Conservation (phyloP, 2,329 filamentous ascomycete genomes). For the Seiridium cupressi region DNA sequence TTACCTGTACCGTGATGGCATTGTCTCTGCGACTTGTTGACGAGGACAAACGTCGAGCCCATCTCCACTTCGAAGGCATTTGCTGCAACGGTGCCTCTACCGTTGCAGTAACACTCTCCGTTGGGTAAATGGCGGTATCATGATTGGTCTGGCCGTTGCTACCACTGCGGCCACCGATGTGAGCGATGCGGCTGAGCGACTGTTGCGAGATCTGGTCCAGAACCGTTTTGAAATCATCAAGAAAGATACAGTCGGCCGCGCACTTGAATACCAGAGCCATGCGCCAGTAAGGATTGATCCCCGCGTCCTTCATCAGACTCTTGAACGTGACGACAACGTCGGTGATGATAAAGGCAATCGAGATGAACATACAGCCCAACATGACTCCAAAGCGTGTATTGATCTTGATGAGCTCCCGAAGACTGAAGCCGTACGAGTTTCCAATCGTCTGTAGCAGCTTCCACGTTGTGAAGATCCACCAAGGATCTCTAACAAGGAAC, state of each 20-base stretch:
- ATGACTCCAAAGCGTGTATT: conserved; percentile 65
- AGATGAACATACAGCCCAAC: conserved; percentile 58
- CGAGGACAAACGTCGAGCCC: not conserved
- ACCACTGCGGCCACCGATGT: not conserved
- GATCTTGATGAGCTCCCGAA: conserved; percentile 45
- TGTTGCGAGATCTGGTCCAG: conserved; percentile 29
- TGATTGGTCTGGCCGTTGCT: not conserved
- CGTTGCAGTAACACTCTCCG: not conserved
- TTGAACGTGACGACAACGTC: conserved; percentile 58
- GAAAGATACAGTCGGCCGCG: conserved; percentile 63
- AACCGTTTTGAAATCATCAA: conserved; percentile 67
- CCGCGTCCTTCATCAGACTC: conserved; percentile 26
- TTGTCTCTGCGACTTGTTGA: not conserved
- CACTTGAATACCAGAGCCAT: conserved; percentile 65
- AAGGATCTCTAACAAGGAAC: conserved; percentile 62
- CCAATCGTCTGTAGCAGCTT: conserved; percentile 60
- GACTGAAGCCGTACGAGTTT: conserved; percentile 2
- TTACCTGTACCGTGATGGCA: not conserved
- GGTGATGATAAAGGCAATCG: conserved; percentile 58
- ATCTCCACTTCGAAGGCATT: not conserved
- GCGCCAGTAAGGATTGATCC: conserved; percentile 65
- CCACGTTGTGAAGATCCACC: conserved; percentile 64
- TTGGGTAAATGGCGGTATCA: not conserved
- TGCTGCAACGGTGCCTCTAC: not conserved
- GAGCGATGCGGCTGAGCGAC: not conserved